Percentiles rank a stretch among this genome's conserved stretches.
Evolutionary conservation across 2,329 filamentous ascomycete species (phyloP).

Genomic region (Ophiostoma fasciatum): DNA sequence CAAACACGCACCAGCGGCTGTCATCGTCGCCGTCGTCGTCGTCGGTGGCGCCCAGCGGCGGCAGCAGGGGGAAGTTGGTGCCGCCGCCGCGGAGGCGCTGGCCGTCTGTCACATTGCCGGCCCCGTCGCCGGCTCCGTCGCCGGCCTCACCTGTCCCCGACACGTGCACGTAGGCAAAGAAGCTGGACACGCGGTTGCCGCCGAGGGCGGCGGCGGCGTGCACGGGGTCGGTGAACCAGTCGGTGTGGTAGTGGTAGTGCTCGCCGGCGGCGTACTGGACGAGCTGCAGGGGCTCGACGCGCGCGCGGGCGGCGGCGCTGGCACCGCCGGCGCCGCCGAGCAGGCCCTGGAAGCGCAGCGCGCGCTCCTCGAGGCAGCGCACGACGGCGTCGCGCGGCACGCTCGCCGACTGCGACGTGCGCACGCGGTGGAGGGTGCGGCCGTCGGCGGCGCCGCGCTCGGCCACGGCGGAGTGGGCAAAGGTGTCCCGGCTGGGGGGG

Average conservation of each 20-base stretch:
- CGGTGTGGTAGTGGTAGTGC: constrained; percentile 34
- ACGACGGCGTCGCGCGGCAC: constrained; percentile 27
- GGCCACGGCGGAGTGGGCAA: constrained; percentile 28
- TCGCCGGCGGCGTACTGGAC: constrained; percentile 30
- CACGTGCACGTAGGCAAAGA: constrained; percentile 32
- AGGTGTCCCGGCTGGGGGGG: constrained; percentile 29
- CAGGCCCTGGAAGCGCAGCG: constrained; percentile 30
- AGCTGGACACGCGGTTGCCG: constrained; percentile 29
- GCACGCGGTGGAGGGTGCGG: constrained; percentile 22
- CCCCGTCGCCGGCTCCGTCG: neutral
- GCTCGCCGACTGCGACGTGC: constrained; percentile 31
- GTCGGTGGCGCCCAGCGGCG: constrained; percentile 16
- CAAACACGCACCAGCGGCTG: constrained; percentile 24
- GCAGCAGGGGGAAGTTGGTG: constrained; percentile 32
- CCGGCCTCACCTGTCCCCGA: constrained; percentile 4
- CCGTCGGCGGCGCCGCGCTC: constrained; percentile 12
- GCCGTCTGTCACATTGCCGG: no score
- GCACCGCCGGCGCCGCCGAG: neutral
- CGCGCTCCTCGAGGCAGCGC: constrained; percentile 31
- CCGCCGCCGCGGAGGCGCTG: constrained; percentile 26
- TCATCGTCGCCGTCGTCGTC: constrained; percentile 12
- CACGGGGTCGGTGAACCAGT: constrained; percentile 30
- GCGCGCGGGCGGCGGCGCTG: constrained; percentile 17
- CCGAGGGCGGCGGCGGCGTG: constrained; percentile 24
- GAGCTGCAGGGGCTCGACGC: constrained; percentile 33